These are phyloP conservation scores for Xylariaceae sp. DNA, from an alignment of 2,329 filamentous ascomycete genomes.

Conservation along the genomic window DNA sequence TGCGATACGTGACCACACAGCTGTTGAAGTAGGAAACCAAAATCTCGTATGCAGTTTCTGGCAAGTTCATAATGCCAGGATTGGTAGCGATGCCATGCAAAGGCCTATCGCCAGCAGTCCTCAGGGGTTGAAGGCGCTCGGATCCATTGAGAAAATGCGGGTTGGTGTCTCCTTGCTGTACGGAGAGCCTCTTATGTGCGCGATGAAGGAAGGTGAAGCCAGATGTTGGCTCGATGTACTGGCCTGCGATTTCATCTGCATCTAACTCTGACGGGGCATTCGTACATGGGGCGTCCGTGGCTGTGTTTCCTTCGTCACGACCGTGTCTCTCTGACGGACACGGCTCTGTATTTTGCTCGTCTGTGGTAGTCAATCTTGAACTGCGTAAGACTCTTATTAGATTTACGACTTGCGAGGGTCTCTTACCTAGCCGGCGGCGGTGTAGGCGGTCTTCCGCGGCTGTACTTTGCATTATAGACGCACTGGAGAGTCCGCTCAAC, in stretches of 20 bases:
- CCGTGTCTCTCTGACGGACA: too few relatives aligned
- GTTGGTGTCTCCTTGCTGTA: conserved; percentile 28
- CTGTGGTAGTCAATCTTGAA: too few relatives aligned
- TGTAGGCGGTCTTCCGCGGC: conserved; percentile 33
- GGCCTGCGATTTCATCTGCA: conserved; percentile 40
- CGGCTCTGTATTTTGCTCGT: too few relatives aligned
- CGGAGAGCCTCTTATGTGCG: conserved; percentile 45
- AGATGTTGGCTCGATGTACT: conserved; percentile 52
- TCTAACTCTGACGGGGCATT: conserved; percentile 25
- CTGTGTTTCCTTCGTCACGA: too few relatives aligned
- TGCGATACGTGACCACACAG: conserved; percentile 7
- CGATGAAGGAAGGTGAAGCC: conserved; percentile 52
- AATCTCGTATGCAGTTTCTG: conserved; percentile 1
- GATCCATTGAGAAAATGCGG: conserved; percentile 7
- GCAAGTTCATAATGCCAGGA: background rate
- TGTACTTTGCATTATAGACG: conserved; percentile 32
- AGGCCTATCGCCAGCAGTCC: conserved; percentile 26
- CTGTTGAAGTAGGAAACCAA: conserved; percentile 6
- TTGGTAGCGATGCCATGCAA: conserved; percentile 9
- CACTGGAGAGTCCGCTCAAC: conserved; percentile 24
- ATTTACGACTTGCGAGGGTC: background rate
- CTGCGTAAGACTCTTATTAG: too few relatives aligned
- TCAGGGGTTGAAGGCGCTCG: conserved; percentile 21
- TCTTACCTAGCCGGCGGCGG: conserved; percentile 18
- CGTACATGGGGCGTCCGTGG: background rate